Base-by-base conservation (phyloP, 2,329 filamentous ascomycete genomes). In the Beauveria scarabaeidicola region DNA sequence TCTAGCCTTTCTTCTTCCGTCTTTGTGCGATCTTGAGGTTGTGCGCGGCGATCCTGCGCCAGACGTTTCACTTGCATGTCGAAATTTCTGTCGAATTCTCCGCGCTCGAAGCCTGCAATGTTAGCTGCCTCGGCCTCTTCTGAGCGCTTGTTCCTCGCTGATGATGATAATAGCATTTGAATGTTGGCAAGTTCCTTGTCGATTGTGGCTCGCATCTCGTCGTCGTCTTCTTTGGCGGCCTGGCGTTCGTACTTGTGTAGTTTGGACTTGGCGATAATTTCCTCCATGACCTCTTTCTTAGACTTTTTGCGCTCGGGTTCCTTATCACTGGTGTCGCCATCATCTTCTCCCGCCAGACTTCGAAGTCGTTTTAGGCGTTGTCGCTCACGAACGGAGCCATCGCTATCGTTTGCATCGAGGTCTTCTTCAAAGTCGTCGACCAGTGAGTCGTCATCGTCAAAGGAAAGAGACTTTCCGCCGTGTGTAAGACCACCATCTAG, bases 201-300 rank as follows among this genome's bases (percentile, higher is more conserved):
- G 17, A 99, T 79, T 70, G 92, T 85, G 61, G 87, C 86, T 61
- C 91, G 83, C 58, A 97, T 73, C 64, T 96, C 93, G 54, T 95
- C 91, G 66, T 99, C 94, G 53, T 94, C 91, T 62, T 97, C 94
- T 69, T 96, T 97, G 29, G 85, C 85, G 62, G 90, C 87, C 73
- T 99, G 94, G 44, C 94, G 86, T 75, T 97, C 92, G 69, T 93
- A 92, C 75, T 96, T 97, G 81, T 97, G 83, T 63, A 90, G 80
- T 71, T 99, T 99, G 1, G 93, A 97, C 74, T 99, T 99, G 62
- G 92, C 90, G 65, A 99, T 97, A 62, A 99, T 82, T 73, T 99
- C 95, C 68, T 96, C 89, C 90, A 97, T 97, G 53, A 99, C 90
- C 73, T 99, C 94, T 58, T 94, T 89, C 75, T 97, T 97, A 3